Percentiles rank a stretch among this genome's conserved stretches.
Conservation (phyloP, 1,284 basidiomycete genomes). For the Meripilus lineatus region DNA sequence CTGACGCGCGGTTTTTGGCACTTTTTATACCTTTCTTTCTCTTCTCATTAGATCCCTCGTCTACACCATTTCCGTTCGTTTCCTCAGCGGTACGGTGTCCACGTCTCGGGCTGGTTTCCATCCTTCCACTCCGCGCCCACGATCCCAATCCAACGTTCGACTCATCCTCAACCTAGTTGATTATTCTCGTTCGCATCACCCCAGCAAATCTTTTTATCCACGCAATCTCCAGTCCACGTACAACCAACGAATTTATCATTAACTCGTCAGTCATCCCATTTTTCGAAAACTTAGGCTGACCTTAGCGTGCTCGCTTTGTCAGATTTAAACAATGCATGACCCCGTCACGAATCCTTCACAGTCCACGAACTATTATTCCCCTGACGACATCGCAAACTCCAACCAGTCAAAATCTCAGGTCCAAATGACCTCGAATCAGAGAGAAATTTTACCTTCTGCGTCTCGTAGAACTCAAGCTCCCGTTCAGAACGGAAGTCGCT, state of each 20-base stretch:
- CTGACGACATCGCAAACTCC: conserved; percentile 27
- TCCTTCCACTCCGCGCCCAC: conserved; percentile 14
- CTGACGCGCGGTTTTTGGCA: conserved; percentile 31
- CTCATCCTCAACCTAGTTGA: conserved; percentile 36
- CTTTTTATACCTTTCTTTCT: conserved; percentile 63
- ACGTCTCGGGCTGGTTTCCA: conserved; percentile 15
- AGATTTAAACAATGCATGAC: conserved; percentile 49
- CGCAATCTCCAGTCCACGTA: conserved; percentile 42
- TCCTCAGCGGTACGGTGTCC: conserved; percentile 9
- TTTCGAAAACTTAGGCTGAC: conserved; percentile 6
- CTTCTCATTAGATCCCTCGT: conserved; percentile 35
- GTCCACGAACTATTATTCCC: conserved; percentile 34
- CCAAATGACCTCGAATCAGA: conserved; percentile 14
- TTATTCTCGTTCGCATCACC: conserved; percentile 42
- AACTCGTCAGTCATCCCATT: conserved; percentile 43
- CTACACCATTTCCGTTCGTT: conserved; percentile 24
- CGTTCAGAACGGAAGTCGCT: conserved; percentile 32
- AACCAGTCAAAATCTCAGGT: conserved; percentile 34
- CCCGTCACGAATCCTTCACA: conserved; percentile 50
- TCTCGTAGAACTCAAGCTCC: conserved; percentile 23
- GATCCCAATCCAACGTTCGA: conserved; percentile 6
- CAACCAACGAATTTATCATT: conserved; percentile 50
- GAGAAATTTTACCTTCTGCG: conserved; percentile 22
- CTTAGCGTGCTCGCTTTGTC: conserved; percentile 18
- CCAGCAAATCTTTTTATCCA: conserved; percentile 41